phyloP scores from a whole-genome alignment of 768 basidiomycete species.

The Polyporus arcularius region DNA sequence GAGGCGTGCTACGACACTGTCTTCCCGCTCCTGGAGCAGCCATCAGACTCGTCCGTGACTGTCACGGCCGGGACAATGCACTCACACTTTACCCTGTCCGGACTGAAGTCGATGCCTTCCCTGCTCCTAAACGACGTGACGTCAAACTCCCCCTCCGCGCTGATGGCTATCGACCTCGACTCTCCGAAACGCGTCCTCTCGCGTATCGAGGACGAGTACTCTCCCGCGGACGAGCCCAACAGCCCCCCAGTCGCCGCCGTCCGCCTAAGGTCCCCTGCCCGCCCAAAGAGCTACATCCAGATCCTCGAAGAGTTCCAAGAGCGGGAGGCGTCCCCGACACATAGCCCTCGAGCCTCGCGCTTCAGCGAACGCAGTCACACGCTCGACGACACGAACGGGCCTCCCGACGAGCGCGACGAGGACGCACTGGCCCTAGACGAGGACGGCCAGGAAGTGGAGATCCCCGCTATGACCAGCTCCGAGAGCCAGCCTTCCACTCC shows the following conservation, averaged over 20 bases:
- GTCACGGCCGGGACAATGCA: conserved; percentile 24
- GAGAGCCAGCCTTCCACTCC: conserved; percentile 18
- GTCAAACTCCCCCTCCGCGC: conserved; percentile 29
- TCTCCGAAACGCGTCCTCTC: conserved; percentile 25
- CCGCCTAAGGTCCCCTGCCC: conserved; percentile 34
- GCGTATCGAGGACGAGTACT: conserved; percentile 22
- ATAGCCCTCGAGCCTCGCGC: conserved; percentile 30
- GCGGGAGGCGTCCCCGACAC: conserved; percentile 8
- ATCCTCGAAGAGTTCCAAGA: conserved; percentile 64
- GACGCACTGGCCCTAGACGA: conserved; percentile 16
- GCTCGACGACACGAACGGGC: conserved; percentile 20
- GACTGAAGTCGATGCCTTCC: conserved; percentile 59
- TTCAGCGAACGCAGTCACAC: conserved; percentile 24
- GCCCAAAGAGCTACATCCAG: conserved; percentile 67
- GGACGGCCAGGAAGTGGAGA: background rate
- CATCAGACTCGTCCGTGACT: background rate
- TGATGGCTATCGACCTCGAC: conserved; percentile 44
- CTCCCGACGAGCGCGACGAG: conserved; percentile 29
- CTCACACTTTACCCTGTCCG: conserved; percentile 52
- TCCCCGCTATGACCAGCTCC: background rate
- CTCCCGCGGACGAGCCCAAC: conserved; percentile 1
- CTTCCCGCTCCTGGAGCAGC: conserved; percentile 61
- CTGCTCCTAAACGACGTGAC: conserved; percentile 37
- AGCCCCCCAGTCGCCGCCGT: conserved; percentile 24
- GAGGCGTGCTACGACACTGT: conserved; percentile 85